These are phyloP conservation scores for Saccharomyces hybrid DNA, from an alignment of 1,139 yeast genomes.

Conservation along the genomic window DNA sequence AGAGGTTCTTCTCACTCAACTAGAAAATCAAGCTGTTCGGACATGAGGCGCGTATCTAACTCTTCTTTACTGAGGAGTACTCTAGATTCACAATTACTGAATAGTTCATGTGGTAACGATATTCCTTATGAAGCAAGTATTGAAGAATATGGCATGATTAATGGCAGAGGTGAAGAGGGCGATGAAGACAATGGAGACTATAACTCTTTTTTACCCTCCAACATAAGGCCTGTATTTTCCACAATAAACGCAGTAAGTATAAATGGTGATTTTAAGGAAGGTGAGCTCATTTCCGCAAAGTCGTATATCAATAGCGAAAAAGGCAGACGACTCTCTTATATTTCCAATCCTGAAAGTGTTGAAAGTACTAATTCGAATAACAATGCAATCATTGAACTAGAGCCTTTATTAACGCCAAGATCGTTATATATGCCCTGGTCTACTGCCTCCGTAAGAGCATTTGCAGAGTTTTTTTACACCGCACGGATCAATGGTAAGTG, in stretches of 20 bases:
- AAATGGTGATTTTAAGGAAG: background rate
- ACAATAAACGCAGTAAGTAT: background rate
- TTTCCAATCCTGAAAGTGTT: constrained; percentile 10
- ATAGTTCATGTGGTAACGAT: background rate
- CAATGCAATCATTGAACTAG: constrained; percentile 30
- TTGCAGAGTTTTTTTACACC: constrained; percentile 64
- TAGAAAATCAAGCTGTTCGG: constrained; percentile 12
- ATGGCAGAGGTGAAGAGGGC: background rate
- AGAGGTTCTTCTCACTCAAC: constrained; percentile 9
- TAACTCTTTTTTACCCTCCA: background rate
- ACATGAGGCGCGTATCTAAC: constrained; percentile 4
- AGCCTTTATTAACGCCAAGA: constrained; percentile 59
- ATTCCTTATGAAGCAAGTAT: background rate
- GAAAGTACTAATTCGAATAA: constrained; percentile 6
- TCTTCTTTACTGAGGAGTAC: background rate
- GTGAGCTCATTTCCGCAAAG: background rate
- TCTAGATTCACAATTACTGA: background rate
- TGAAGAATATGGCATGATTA: background rate
- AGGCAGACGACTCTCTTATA: constrained; percentile 7
- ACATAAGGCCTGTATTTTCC: background rate
- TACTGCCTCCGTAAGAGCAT: constrained; percentile 52
- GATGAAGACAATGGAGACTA: background rate
- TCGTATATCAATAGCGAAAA: constrained; percentile 2
- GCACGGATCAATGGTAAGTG: constrained; percentile 72
- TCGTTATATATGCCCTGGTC: constrained; percentile 63